These are phyloP conservation scores for Amanita inopinata DNA, from an alignment of 768 basidiomycete genomes.

Conservation along the genomic window DNA sequence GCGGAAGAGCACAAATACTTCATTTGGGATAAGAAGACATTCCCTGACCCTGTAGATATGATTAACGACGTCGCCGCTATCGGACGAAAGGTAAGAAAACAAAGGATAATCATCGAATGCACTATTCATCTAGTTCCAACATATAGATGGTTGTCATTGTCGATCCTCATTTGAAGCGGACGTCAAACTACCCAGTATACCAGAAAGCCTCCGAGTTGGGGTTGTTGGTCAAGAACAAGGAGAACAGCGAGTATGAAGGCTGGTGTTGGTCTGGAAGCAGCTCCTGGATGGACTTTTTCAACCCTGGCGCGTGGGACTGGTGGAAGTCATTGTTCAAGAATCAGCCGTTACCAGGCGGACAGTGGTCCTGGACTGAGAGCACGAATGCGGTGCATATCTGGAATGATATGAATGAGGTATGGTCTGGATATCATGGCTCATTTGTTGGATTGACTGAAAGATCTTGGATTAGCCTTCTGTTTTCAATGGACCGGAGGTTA, in stretches of 20 bases:
- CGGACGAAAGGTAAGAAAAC: slow-evolving; percentile 68
- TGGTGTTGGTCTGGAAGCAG: slow-evolving; percentile 99
- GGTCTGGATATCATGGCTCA: slow-evolving; percentile 8
- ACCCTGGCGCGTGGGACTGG: slow-evolving; percentile 82
- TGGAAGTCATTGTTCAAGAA: slow-evolving; percentile 82
- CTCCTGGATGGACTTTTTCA: slow-evolving; percentile 97
- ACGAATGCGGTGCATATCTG: slow-evolving; percentile 85
- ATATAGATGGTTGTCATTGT: slow-evolving; percentile 93
- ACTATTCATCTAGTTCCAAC: slow-evolving; percentile 5
- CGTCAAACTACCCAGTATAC: slow-evolving; percentile 72
- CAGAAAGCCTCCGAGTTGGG: slow-evolving; percentile 74
- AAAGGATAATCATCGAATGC: not conserved
- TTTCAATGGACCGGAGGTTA: slow-evolving; percentile 98
- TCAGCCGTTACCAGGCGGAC: slow-evolving; percentile 34
- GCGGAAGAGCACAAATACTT: slow-evolving; percentile 93
- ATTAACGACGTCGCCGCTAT: slow-evolving; percentile 75
- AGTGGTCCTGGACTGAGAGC: slow-evolving; percentile 74
- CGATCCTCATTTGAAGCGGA: slow-evolving; percentile 92
- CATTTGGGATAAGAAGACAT: slow-evolving; percentile 87
- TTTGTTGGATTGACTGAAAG: not conserved
- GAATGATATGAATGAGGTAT: slow-evolving; percentile 99
- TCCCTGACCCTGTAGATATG: slow-evolving; percentile 95
- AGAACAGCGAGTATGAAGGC: slow-evolving; percentile 82
- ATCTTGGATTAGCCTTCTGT: slow-evolving; percentile 58
- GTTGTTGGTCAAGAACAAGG: slow-evolving; percentile 73